These are phyloP conservation scores for Kurtzmaniella fragi DNA, from an alignment of 805 yeast species.

Conservation along the genomic window DNA sequence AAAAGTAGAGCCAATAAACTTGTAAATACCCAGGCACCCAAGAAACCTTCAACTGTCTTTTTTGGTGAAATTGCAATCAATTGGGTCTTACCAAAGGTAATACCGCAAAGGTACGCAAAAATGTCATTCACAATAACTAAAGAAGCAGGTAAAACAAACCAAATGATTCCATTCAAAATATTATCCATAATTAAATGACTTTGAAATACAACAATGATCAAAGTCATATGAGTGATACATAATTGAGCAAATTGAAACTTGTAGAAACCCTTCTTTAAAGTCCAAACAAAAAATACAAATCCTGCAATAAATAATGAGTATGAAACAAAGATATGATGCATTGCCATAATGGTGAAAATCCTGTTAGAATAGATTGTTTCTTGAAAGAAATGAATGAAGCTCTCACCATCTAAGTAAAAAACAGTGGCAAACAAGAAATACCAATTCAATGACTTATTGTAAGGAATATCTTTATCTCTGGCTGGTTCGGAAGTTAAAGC, in stretches of 20 bases:
- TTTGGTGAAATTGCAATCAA: slow-evolving; percentile 92
- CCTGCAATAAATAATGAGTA: slow-evolving; percentile 84
- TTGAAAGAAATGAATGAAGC: slow-evolving; percentile 64
- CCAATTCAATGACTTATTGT: slow-evolving; percentile 85
- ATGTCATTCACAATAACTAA: slow-evolving; percentile 92
- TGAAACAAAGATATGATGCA: slow-evolving; percentile 78
- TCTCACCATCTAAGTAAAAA: slow-evolving; percentile 85
- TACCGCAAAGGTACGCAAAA: slow-evolving; percentile 95
- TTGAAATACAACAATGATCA: slow-evolving; percentile 85
- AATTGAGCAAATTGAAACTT: slow-evolving; percentile 92
- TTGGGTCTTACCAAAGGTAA: slow-evolving; percentile 91
- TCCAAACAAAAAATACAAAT: slow-evolving; percentile 82
- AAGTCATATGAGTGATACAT: slow-evolving; percentile 90
- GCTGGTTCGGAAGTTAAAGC: slow-evolving; percentile 81
- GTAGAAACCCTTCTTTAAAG: slow-evolving; percentile 82
- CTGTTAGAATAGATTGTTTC: slow-evolving; percentile 48
- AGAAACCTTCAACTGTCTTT: slow-evolving; percentile 94
- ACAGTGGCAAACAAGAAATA: slow-evolving; percentile 84
- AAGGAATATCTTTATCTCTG: slow-evolving; percentile 74
- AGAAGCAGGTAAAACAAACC: slow-evolving; percentile 91
- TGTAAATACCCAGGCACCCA: slow-evolving; percentile 97
- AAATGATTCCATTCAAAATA: slow-evolving; percentile 82
- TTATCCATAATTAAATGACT: slow-evolving; percentile 90
- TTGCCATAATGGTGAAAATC: slow-evolving; percentile 52
- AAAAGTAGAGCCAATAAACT: slow-evolving; percentile 65